Evolutionary conservation across 2,329 filamentous ascomycete genomes (phyloP), one percentile per base, ranked within the genome.

Genomic region (Periconia sp.): DNA sequence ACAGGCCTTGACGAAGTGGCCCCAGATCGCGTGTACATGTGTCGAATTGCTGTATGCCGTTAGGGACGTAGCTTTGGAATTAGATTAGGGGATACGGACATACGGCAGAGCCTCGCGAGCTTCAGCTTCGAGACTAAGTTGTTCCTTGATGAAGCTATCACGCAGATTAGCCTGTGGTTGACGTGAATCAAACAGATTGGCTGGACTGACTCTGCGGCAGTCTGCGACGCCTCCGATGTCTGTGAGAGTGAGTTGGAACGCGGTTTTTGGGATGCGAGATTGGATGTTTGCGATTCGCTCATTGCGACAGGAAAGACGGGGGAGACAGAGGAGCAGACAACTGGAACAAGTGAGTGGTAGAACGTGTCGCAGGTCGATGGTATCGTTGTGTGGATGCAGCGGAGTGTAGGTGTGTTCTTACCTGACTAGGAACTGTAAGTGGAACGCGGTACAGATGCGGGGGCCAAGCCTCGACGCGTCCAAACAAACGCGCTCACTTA

Each of bases 51-150:
- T 95, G 61, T 15, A 2, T 19, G 31, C 43, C 41, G 54, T 69
- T 50, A 70, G 59, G 48, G 27, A 33, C 15, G 42, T 19, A 11
- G 41, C 17, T 11, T 2, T 11, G 30, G 20, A 27, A 31, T 33
- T n/a, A 15, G 18, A 33, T 17, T n/a, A 66, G 41, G 18, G 41
- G 41, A 17, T 31, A 62, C 85, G 66, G 78, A 95, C 91, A 72
- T 96, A 99, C 61, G 94, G 94, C 7, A 99, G 83, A 56, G 90
- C 90, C 80, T 99, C 93, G 64, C 92, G 91, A 45, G 94, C 94
- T 77, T 99, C 94, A 18, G 90, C 91, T 76, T 99, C 94, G 49
- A 99, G 87, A 62, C 88, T 86, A 69, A 97, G 87, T 72, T 99
- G 94, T 51, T 86, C 87, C 64, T 91, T 86, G 62, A 99, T 91